Percentiles rank a stretch among this genome's conserved stretches.
Evolutionary conservation across 768 basidiomycete genomes (phyloP).

Genomic region (Hypholoma sublateritium): DNA sequence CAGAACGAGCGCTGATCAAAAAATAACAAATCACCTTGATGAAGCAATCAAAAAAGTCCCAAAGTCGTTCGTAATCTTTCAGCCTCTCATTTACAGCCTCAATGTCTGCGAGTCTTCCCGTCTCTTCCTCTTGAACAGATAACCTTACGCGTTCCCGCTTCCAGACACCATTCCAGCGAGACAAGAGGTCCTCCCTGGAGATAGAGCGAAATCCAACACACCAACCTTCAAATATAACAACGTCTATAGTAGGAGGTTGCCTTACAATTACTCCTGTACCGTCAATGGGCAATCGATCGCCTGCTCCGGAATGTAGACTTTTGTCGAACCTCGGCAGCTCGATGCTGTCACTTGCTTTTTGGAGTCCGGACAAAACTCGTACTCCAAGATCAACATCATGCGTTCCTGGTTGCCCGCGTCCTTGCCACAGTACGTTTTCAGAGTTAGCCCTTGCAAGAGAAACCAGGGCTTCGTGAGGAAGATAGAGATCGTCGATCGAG

Average conservation of each 20-base stretch:
- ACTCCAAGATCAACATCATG: slow-evolving; percentile 77
- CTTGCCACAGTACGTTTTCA: slow-evolving; percentile 65
- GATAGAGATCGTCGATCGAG: slow-evolving; percentile 87
- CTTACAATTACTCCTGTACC: slow-evolving; percentile 41
- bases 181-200: slow-evolving; percentile 44
- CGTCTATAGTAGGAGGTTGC: slow-evolving; percentile 48
- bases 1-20: slow-evolving; percentile 2
- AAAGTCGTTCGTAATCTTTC: slow-evolving; percentile 60
- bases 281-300: slow-evolving; percentile 66
- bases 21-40: slow-evolving; percentile 57
- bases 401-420: slow-evolving; percentile 92
- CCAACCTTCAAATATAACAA: slow-evolving; percentile 97
- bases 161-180: slow-evolving; percentile 52
- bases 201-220: slow-evolving; percentile 85
- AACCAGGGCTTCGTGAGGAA: slow-evolving; percentile 62
- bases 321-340: slow-evolving; percentile 87
- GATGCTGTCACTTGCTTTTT: slow-evolving; percentile 42
- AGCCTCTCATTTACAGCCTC: slow-evolving; percentile 64
- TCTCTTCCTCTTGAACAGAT: slow-evolving; percentile 32
- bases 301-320: slow-evolving; percentile 75
- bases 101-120: slow-evolving; percentile 52
- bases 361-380: slow-evolving; percentile 49
- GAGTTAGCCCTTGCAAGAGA: slow-evolving; percentile 55
- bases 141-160: slow-evolving; percentile 35
- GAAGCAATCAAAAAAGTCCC: slow-evolving; percentile 71